Evolutionary conservation across 495 filamentous ascomycete genomes (phyloP).

Genomic region (Immersiella caudata): DNA sequence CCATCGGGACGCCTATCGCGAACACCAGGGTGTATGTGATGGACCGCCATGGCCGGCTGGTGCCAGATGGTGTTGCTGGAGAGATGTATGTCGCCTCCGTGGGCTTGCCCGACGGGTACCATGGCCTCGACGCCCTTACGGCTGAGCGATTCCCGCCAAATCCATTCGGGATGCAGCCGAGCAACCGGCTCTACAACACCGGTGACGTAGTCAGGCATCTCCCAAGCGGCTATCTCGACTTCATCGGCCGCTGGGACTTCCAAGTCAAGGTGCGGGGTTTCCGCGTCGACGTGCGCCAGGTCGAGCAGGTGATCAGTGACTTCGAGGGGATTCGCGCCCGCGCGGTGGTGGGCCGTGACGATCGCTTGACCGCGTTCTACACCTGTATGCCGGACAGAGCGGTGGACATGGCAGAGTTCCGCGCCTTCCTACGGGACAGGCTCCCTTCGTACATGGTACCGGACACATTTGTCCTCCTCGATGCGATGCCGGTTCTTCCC

Average conservation of each 20-base stretch:
- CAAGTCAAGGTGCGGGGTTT: constrained; percentile 2
- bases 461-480: constrained; percentile 4
- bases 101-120: background rate
- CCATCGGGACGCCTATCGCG: background rate
- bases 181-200: constrained; percentile 1
- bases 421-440: background rate
- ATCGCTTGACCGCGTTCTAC: constrained; percentile 4
- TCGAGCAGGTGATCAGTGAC: constrained; percentile 1
- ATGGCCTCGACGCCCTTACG: background rate
- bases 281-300: constrained; percentile 1
- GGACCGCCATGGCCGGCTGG: background rate
- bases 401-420: background rate
- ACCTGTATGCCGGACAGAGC: background rate
- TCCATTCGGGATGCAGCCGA: background rate
- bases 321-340: background rate
- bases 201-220: background rate
- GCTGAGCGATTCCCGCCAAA: background rate
- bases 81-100: constrained; percentile 1
- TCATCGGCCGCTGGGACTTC: constrained; percentile 5
- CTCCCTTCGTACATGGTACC: constrained; percentile 2
- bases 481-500: background rate
- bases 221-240: background rate
- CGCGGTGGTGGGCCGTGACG: background rate
- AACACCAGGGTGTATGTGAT: background rate
- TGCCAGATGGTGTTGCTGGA: constrained; percentile 3